Evolutionary conservation across 768 basidiomycete genomes (phyloP), one percentile per base, ranked within the genome.

Genomic region (Tremella mesenterica): DNA sequence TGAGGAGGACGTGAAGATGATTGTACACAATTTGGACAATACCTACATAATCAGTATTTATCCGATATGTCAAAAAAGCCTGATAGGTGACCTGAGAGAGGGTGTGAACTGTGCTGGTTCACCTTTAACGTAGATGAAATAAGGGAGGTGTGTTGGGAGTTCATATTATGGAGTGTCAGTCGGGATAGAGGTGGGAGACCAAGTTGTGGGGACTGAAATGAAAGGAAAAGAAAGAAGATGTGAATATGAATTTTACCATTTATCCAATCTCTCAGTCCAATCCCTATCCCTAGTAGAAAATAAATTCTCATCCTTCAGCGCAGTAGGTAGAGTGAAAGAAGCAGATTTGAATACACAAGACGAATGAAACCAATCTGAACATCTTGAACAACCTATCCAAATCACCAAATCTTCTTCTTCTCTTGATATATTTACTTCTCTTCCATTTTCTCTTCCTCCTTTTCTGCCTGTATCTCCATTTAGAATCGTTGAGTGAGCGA

Each of bases 401-500:
- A 45, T 41, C n/a, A 41, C 23, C 38, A 18, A n/a, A 23, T 23
- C 38, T 34, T 18, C 33, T 34, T 34, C 23, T 41, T 41, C 38
- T 16, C 14, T 41, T 23, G n/a, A n/a, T 23, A 5, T 5, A n/a
- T n/a, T 31, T 3, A 56, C 58, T 47, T 62, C 62, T 65, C 82
- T 83, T 0, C 83, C 85, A 41, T 76, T 73, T 3, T 83, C 85
- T 9, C 86, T 79, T 36, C 92, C 75, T 58, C 88, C 81, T 23
- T 85, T 80, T 41, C 88, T 79, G 28, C 91, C 72, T 63, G 93
- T 95, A 74, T 93, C 92, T 2, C 90, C 90, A 49, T 87, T 80
- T 28, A 87, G 83, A 61, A 86, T 89, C 72, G 85, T 87, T 0
- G 86, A n/a, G n/a, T n/a, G n/a, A n/a, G n/a, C n/a, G n/a, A n/a